Base-by-base conservation (phyloP, 306 rosid genomes). In the Mimosa pudica region DNA sequence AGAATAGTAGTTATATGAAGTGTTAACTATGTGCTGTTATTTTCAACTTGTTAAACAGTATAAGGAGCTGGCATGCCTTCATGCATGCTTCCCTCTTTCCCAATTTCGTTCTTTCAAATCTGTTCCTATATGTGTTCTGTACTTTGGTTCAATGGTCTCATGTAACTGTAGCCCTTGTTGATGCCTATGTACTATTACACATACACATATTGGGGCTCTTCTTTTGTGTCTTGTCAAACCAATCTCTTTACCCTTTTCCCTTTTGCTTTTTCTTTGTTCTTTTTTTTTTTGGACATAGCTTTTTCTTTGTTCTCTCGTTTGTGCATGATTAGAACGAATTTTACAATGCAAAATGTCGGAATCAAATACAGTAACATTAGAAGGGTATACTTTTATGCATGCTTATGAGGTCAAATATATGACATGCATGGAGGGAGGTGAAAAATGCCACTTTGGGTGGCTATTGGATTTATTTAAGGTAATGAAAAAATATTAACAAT, bases 161-260 rank as follows among this genome's bases (percentile, higher is more conserved):
- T 62, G 68, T 12, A 62, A 62, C 42, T 32, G 38, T 11, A 32
- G 42, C 42, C 42, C 68, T 1, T 4, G 12, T 62, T 11, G 41
- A 24, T 60, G 66, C 14, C 4, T 60, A 24, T 10, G 66, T 60
- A 3, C 66, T 4, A 24, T 60, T 33, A 18, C 64, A 8, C 33
- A 7, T 12, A 7, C 0, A 10, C 2, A 10, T 8, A 18, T 48
- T 2, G 14, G 46, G n/a, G 70, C 61, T 55, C 61, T 38, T 64
- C 46, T 33, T 64, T 64, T 11, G 13, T 36, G 46, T 64, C 20
- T 51, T 83, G 90, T 88, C 89, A 79, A 81, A 79, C 85, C 87
- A 67, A 13, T 70, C 66, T 67, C 24, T 54, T 70, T 62, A 10
- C 11, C 38, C 46, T 67, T 66, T 41, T 1, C 36, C 2, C 10